phyloP scores from a whole-genome alignment of 2,329 filamentous ascomycete species.

The Aspergillus sp. region DNA sequence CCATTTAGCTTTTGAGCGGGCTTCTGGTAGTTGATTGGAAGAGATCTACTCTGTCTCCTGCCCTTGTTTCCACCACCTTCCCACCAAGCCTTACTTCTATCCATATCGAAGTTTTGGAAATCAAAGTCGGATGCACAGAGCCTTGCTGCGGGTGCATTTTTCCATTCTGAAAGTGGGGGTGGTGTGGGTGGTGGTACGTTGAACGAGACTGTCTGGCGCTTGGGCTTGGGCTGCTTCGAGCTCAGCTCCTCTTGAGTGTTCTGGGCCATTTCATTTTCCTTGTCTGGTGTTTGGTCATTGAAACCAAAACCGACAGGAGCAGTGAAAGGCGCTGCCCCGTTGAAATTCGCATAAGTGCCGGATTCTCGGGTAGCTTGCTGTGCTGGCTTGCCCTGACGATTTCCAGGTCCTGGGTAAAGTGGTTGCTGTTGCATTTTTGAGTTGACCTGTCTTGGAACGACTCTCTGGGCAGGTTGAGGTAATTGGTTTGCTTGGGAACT shows the following conservation, averaged over 20 bases:
- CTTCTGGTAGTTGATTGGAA: conserved; percentile 31
- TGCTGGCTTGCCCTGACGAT: not conserved
- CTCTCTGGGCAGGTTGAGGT: not conserved
- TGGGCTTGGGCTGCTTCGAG: conserved; percentile 23
- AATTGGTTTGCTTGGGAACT: not conserved
- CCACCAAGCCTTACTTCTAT: conserved; percentile 69
- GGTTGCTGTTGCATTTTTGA: not conserved
- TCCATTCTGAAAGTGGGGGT: conserved; percentile 59
- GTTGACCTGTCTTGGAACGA: not conserved
- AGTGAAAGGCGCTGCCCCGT: not conserved
- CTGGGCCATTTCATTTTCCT: not conserved
- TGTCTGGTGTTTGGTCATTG: not conserved
- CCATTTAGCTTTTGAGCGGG: conserved; percentile 28
- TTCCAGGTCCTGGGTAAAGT: not conserved
- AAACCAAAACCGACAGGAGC: not conserved
- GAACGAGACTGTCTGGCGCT: conserved; percentile 41
- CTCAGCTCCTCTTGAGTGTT: conserved; percentile 8
- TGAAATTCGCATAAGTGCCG: too few species aligned
- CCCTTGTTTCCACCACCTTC: conserved; percentile 53
- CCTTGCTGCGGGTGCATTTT: conserved; percentile 59
- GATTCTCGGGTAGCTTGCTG: not conserved
- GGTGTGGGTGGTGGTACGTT: conserved; percentile 43
- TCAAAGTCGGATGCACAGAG: conserved; percentile 58
- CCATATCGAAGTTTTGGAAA: conserved; percentile 44
- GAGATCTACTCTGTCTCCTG: conserved; percentile 43